Percentiles rank a stretch among this genome's conserved stretches.
phyloP scores from a whole-genome alignment of 176 grass and related monocot genomes.

The Aegilops bicornis region DNA sequence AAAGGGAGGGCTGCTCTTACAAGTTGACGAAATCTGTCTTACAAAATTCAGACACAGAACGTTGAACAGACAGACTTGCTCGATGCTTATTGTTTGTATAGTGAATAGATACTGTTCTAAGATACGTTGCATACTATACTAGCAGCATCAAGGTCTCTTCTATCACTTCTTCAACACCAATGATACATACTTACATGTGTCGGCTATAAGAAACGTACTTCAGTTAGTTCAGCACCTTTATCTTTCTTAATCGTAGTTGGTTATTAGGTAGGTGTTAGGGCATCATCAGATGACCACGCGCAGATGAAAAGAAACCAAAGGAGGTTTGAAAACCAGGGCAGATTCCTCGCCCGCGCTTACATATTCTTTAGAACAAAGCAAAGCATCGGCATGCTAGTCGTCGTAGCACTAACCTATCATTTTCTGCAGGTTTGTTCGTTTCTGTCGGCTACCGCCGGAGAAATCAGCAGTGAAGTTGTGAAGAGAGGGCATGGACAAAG shows the following conservation, averaged over 20 bases:
- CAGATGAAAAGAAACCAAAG: slow-evolving; percentile 26
- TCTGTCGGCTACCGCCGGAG: slow-evolving; percentile 18
- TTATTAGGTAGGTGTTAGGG: slow-evolving; percentile 27
- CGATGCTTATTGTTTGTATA: not conserved
- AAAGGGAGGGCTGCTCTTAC: not conserved
- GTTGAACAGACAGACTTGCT: not conserved
- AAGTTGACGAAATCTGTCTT: not conserved
- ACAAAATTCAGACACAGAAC: not conserved
- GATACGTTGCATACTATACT: not conserved
- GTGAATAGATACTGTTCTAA: not conserved
- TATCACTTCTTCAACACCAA: not conserved
- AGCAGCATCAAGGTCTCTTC: not conserved
- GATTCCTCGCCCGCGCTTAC: slow-evolving; percentile 21
- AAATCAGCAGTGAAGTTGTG: slow-evolving; percentile 21
- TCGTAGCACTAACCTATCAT: not conserved
- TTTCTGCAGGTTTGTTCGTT: slow-evolving; percentile 29
- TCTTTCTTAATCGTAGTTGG: slow-evolving; percentile 25
- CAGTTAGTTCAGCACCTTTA: not conserved
- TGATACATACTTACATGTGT: not conserved
- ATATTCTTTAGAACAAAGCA: slow-evolving; percentile 34
- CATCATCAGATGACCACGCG: slow-evolving; percentile 19
- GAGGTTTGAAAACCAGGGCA: slow-evolving; percentile 26
- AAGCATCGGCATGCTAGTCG: slow-evolving; percentile 23
- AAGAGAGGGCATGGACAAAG: slow-evolving; percentile 39
- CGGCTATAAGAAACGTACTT: slow-evolving; percentile 19